These are phyloP conservation scores for Teratosphaeria gauchensis DNA, from an alignment of 2,329 filamentous ascomycete species.

Conservation along the genomic window DNA sequence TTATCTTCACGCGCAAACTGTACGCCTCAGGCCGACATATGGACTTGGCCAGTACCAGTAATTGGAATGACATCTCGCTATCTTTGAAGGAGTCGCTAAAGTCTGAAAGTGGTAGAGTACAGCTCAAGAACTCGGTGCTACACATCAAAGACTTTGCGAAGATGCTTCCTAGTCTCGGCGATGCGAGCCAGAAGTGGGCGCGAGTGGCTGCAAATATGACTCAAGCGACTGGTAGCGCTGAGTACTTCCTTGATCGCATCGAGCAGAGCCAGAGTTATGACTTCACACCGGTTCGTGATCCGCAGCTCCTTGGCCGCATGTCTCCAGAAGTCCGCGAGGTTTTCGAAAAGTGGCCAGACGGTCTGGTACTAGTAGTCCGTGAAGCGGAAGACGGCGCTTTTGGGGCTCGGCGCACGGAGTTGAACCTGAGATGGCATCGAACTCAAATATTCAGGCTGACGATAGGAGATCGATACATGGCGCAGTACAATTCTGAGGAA, in stretches of 20 bases:
- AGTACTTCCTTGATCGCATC: conserved; percentile 20
- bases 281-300: conserved; percentile 4
- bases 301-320: neutral
- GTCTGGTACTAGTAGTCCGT: neutral
- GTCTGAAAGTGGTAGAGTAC: conserved; percentile 7
- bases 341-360: conserved; percentile 3
- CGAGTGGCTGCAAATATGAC: neutral
- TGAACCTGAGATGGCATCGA: neutral
- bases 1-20: conserved; percentile 10
- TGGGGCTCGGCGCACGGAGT: conserved; percentile 9
- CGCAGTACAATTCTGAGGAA: neutral
- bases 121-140: conserved; percentile 10
- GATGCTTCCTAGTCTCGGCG: conserved; percentile 1
- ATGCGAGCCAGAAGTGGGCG: neutral
- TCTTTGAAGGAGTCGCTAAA: conserved; percentile 10
- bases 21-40: neutral
- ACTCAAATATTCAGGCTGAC: neutral
- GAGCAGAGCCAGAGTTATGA: conserved; percentile 15
- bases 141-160: conserved; percentile 11
- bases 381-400: conserved; percentile 11
- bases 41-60: conserved; percentile 4
- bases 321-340: neutral
- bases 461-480: neutral
- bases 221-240: conserved; percentile 4
- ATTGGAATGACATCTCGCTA: conserved; percentile 4